Base-by-base conservation (phyloP, 352 stramenopile genomes). In the Aphanomyces astaci region DNA sequence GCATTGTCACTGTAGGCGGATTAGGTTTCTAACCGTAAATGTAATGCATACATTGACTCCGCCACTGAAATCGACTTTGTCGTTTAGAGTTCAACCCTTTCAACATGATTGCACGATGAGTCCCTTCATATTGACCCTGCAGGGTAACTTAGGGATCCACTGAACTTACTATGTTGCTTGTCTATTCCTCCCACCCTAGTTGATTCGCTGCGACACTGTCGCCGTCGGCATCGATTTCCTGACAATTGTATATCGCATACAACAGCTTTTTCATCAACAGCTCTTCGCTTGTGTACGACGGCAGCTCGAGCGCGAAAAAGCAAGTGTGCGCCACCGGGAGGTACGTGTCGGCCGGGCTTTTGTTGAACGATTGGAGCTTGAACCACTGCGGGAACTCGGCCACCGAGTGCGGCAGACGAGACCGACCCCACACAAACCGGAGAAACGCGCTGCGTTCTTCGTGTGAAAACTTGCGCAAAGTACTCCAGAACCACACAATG, bases 261-360 rank as follows among this genome's bases (percentile, higher is more conserved):
- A 90, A 67, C 25, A 98, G 66, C 69, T 91, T 93, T 45, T 89
- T 80, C 17, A 76, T 70, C 39, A 96, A 71, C 5, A 95, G 77
- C 31, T 78, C 66, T 33, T 87, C 72, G 51, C 76, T 94, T 43
- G 89, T 96, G 75, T 99, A 99, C 43, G 86, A 71, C 17, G 97
- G 96, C 25, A 99, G 71, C 32, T 96, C 94, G 32, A 99, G 79
- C 4, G 90, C 95, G 74, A 99, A 99, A 79, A 99, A 99, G 74
- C 97, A 99, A n/a, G 97, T 99, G 71, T 98, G 97, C 27, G 96
- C 90, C 67, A 98, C 96, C 5, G 96, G 96, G 43, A 99, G 79
- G 71, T 97, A 98, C 17, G 76, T 77, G 64, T 97, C 88, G 1
- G 73, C 63, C 80, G 75, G 33, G 39, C 40, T 80, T 66, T 87